phyloP scores from a whole-genome alignment of 108 stramenopile genomes.

The Nannochloropsis gaditana region DNA sequence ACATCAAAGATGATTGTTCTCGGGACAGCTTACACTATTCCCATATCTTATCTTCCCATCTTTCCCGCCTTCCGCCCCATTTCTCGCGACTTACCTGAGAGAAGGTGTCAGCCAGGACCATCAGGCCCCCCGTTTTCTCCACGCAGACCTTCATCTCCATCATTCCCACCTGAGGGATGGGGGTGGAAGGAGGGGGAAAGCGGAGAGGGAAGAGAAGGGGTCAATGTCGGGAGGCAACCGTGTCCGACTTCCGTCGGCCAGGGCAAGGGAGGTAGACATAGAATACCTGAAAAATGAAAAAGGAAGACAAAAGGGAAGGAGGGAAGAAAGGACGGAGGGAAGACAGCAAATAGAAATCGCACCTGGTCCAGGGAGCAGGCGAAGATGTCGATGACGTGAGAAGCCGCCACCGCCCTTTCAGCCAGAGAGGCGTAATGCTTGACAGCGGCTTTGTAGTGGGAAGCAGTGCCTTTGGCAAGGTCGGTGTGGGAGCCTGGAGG shows the following conservation, averaged over 20 bases:
- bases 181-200: not conserved
- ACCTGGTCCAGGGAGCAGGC: slow-evolving; percentile 94
- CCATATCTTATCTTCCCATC: not conserved
- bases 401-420: slow-evolving; percentile 51
- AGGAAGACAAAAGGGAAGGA: not conserved
- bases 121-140: slow-evolving; percentile 90
- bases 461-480: slow-evolving; percentile 77
- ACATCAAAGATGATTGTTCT: not conserved
- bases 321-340: not conserved
- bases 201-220: not conserved
- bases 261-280: not conserved
- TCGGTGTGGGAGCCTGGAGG: slow-evolving; percentile 57
- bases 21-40: not conserved
- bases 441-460: slow-evolving; percentile 77
- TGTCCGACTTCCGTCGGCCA: not conserved
- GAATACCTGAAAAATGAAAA: not conserved
- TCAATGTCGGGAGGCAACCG: not conserved
- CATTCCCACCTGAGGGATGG: slow-evolving; percentile 65
- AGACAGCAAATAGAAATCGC: not conserved
- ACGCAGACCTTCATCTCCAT: slow-evolving; percentile 88
- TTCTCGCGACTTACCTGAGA: slow-evolving; percentile 59
- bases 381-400: slow-evolving; percentile 94
- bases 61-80: not conserved
- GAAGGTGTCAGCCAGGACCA: slow-evolving; percentile 94
- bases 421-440: slow-evolving; percentile 85